Conservation (phyloP, 2,329 filamentous ascomycete species). For the Fusarium setosum region DNA sequence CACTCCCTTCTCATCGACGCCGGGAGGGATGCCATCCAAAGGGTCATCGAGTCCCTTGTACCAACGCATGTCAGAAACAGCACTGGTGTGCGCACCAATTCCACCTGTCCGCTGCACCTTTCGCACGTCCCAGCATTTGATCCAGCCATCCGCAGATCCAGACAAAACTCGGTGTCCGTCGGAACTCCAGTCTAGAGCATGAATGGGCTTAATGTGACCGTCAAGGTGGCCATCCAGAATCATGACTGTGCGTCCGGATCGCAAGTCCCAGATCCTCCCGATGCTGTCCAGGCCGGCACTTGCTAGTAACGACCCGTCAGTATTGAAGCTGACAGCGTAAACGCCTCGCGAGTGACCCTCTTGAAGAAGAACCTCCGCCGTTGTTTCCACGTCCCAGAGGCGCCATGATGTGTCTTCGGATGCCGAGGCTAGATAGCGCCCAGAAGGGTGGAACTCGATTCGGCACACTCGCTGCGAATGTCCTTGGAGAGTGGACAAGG, state of each 20-base stretch:
- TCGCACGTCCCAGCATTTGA: constrained; percentile 97
- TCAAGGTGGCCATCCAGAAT: constrained; percentile 90
- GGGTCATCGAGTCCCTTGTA: constrained; percentile 88
- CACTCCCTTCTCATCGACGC: constrained; percentile 72
- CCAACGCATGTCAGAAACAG: constrained; percentile 94
- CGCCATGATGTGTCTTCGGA: constrained; percentile 98
- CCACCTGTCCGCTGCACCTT: constrained; percentile 86
- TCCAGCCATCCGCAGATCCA: constrained; percentile 92
- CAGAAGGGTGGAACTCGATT: constrained; percentile 94
- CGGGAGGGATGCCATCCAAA: constrained; percentile 68
- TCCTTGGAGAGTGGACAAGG: constrained; percentile 82
- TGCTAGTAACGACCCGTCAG: constrained; percentile 88
- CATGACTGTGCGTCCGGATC: constrained; percentile 94
- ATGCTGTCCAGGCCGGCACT: constrained; percentile 96
- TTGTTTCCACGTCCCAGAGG: constrained; percentile 92
- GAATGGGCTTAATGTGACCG: constrained; percentile 88
- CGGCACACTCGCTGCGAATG: constrained; percentile 90
- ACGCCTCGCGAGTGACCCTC: constrained; percentile 96
- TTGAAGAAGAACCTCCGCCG: constrained; percentile 85
- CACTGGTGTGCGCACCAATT: constrained; percentile 90
- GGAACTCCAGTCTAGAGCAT: constrained; percentile 90
- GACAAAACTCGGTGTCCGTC: constrained; percentile 95
- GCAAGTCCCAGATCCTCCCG: constrained; percentile 93
- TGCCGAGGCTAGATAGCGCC: constrained; percentile 88
- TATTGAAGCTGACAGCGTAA: constrained; percentile 89